These are phyloP conservation scores for Chimonanthus salicifolius DNA, from an alignment of 164 flowering plant genomes.

Conservation along the genomic window DNA sequence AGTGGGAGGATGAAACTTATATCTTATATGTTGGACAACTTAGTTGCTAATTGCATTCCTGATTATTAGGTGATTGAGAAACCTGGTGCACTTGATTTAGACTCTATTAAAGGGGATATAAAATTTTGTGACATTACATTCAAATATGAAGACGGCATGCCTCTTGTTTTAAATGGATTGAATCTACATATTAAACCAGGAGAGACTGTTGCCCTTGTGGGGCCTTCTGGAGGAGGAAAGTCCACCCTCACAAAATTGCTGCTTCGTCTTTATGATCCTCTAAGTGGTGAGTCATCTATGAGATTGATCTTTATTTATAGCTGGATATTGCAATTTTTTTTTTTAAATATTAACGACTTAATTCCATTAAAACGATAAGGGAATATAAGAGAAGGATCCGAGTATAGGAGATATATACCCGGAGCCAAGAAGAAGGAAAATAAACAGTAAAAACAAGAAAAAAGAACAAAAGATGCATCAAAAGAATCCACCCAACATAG, in stretches of 20 bases:
- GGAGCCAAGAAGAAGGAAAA: no score
- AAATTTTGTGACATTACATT: slow-evolving; percentile 62
- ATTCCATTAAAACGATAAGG: no score
- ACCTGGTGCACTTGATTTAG: slow-evolving; percentile 61
- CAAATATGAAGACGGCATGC: slow-evolving; percentile 52
- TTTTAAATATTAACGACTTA: no score
- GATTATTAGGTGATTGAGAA: slow-evolving; percentile 53
- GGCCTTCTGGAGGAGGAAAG: slow-evolving; percentile 99
- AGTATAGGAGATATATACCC: no score
- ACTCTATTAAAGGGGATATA: slow-evolving; percentile 61
- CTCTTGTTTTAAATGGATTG: slow-evolving; percentile 60
- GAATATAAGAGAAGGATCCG: no score
- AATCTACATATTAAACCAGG: slow-evolving; percentile 84
- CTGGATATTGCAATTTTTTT: background rate
- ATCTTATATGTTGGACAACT: background rate
- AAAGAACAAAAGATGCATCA: no score
- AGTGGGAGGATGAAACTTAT: no score
- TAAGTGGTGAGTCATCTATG: slow-evolving; percentile 42
- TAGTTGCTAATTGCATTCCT: slow-evolving; percentile 12
- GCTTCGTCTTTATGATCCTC: slow-evolving; percentile 91
- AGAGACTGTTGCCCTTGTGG: slow-evolving; percentile 85
- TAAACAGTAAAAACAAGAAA: no score
- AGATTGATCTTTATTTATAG: background rate
- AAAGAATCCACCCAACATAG: no score
- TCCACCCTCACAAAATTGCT: slow-evolving; percentile 82